Conservation (phyloP, 225 moss, liverwort and hornwort genomes). For the Climacium dendroides region DNA sequence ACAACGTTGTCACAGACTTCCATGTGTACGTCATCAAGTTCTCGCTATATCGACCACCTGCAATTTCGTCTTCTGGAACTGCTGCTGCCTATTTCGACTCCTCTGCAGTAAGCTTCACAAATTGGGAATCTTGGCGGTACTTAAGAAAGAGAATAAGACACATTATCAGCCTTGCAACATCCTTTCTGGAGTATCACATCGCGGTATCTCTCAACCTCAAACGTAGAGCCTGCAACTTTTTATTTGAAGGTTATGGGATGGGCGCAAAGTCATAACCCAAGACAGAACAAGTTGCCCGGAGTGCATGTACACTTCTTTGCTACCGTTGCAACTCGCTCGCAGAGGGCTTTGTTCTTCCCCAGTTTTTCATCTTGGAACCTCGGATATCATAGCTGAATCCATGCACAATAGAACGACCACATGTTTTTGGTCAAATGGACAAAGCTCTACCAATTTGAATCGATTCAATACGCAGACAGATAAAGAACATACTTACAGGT, state of each 20-base stretch:
- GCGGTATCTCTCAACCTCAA: background rate
- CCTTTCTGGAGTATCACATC: background rate
- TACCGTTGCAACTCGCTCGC: conserved; percentile 3
- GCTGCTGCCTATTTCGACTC: conserved; percentile 28
- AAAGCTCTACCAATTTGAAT: background rate
- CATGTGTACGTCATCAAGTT: background rate
- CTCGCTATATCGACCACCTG: conserved; percentile 5
- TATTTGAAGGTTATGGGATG: background rate
- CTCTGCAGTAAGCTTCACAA: conserved; percentile 17
- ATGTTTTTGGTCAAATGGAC: background rate
- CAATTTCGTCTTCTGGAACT: conserved; percentile 26
- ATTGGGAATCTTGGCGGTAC: conserved; percentile 33
- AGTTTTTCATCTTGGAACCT: conserved; percentile 19
- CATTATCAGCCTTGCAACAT: background rate
- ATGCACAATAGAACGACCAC: background rate
- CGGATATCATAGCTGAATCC: background rate
- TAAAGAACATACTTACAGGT: background rate
- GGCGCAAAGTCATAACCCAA: conserved; percentile 16
- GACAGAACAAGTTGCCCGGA: conserved; percentile 21
- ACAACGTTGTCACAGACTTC: background rate
- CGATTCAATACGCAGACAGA: background rate
- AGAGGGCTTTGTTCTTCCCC: conserved; percentile 12
- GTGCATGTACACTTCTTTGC: conserved; percentile 9
- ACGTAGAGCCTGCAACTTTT: background rate
- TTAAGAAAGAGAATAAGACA: background rate